phyloP scores from a whole-genome alignment of 768 basidiomycete genomes.

The Mycena capillaripes region DNA sequence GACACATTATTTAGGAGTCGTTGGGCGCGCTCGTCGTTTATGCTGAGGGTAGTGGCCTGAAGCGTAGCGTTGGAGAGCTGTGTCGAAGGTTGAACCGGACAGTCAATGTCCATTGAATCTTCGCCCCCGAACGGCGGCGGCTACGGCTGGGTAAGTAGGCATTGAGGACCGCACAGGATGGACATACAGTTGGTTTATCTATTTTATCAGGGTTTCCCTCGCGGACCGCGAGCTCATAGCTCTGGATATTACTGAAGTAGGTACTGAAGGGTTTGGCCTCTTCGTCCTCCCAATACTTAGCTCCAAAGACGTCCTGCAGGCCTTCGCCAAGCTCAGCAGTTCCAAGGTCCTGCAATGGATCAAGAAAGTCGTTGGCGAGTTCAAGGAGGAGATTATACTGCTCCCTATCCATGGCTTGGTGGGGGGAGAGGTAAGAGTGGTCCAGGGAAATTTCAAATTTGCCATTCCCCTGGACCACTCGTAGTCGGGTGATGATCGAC shows the following conservation, averaged over 20 bases:
- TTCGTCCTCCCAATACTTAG: not conserved
- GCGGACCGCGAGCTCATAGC: no score
- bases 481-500: not conserved
- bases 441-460: not conserved
- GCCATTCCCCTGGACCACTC: no score
- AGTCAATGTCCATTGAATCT: not conserved
- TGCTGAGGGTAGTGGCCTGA: not conserved
- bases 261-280: not conserved
- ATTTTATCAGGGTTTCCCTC: no score
- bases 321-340: not conserved
- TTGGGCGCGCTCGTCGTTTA: not conserved
- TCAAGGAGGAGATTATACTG: constrained; percentile 8
- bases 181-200: no score
- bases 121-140: not conserved
- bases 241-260: not conserved
- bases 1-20: constrained; percentile 8
- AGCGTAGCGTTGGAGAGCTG: not conserved
- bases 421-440: not conserved
- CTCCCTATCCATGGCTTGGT: constrained; percentile 2
- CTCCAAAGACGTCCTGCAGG: not conserved
- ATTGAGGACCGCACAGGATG: no score
- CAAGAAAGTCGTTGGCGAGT: constrained; percentile 1
- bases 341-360: not conserved
- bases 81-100: not conserved
- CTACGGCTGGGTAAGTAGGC: not conserved